These are phyloP conservation scores for Zymoseptoria pseudotritici DNA, from an alignment of 2,329 filamentous ascomycete genomes.

Conservation along the genomic window DNA sequence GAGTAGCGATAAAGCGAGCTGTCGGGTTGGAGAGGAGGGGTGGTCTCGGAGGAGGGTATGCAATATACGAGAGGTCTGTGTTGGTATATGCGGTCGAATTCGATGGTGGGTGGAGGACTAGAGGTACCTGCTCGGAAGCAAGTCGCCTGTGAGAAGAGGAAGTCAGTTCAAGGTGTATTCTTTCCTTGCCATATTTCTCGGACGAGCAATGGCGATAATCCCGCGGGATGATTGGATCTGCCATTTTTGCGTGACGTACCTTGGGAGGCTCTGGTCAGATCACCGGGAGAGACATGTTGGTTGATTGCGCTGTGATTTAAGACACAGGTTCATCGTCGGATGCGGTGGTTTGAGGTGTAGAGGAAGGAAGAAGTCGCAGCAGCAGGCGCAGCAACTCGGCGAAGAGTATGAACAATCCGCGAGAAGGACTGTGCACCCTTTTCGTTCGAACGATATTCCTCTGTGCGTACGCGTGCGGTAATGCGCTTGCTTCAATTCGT, in stretches of 20 bases:
- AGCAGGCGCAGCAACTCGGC: neutral
- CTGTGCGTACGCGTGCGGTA: neutral
- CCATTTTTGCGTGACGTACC: neutral
- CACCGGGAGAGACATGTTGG: constrained; percentile 12
- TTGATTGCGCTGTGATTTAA: constrained; percentile 6
- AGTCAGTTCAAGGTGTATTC: neutral
- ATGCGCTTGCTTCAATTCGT: neutral
- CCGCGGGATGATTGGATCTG: neutral
- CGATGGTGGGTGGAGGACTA: neutral
- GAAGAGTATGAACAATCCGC: neutral
- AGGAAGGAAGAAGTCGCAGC: neutral
- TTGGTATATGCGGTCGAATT: neutral
- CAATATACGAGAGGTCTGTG: neutral
- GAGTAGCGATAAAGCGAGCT: neutral
- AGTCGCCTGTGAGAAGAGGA: neutral
- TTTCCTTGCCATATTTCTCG: neutral
- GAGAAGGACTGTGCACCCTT: neutral
- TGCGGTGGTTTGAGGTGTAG: neutral
- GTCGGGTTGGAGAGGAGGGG: neutral
- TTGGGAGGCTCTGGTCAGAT: constrained; percentile 10
- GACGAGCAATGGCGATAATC: neutral
- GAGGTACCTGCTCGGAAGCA: neutral
- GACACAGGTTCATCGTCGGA: constrained; percentile 9
- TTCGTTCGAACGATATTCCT: neutral
- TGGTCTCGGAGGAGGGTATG: neutral